Percentiles rank a stretch among this genome's conserved stretches.
Conservation (phyloP, 495 filamentous ascomycete genomes). For the Tuber aestivum region DNA sequence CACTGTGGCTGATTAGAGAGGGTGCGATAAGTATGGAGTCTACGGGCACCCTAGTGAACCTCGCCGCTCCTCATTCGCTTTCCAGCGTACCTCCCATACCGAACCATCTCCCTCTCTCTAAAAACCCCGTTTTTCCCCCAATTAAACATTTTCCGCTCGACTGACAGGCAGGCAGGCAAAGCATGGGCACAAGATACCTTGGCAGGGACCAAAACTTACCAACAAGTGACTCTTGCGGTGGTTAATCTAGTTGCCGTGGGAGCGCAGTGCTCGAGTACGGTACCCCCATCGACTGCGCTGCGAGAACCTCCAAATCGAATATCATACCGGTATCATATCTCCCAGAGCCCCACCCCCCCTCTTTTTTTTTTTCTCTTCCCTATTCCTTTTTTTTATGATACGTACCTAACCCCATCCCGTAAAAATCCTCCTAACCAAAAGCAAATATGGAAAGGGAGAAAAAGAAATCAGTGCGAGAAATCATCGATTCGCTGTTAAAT, state of each 20-base stretch:
- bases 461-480: neutral
- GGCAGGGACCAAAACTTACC: too few relatives aligned
- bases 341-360: too few relatives aligned
- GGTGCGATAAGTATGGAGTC: neutral
- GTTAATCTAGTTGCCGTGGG: too few relatives aligned
- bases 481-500: neutral
- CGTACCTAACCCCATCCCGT: neutral
- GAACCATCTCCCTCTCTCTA: too few relatives aligned
- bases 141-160: neutral
- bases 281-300: too few relatives aligned
- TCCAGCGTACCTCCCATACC: neutral
- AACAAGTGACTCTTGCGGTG: too few relatives aligned
- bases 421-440: neutral
- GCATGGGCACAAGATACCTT: too few relatives aligned
- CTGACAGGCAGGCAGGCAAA: neutral
- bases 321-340: too few relatives aligned
- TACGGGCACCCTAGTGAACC: neutral
- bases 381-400: too few relatives aligned
- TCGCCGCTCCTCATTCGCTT: neutral
- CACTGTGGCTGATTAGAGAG: neutral
- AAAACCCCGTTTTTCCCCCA: neutral
- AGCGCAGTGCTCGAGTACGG: too few relatives aligned
- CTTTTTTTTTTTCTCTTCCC: too few relatives aligned
- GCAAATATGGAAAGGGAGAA: neutral
- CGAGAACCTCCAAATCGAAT: neutral